phyloP scores from a whole-genome alignment of 257 asterid species.

The Thymus quinquecostatus region DNA sequence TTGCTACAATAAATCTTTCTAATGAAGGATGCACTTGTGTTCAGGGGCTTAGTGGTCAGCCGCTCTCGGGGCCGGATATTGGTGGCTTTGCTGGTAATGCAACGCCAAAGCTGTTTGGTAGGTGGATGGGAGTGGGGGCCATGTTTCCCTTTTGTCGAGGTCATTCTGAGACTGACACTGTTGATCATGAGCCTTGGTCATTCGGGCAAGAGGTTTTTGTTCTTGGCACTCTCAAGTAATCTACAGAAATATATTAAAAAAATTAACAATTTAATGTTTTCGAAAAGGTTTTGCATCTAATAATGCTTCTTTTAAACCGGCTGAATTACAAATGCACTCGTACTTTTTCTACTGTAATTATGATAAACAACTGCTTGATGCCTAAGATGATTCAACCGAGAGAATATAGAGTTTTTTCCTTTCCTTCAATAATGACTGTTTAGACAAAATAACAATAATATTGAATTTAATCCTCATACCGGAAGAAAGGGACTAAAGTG shows the following conservation, averaged over 20 bases:
- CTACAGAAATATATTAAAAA: background rate
- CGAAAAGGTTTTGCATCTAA: slow-evolving; percentile 1
- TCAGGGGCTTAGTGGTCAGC: slow-evolving; percentile 96
- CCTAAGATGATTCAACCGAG: background rate
- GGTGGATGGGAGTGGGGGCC: slow-evolving; percentile 98
- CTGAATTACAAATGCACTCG: background rate
- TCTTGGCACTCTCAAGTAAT: slow-evolving; percentile 8
- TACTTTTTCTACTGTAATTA: too few species aligned
- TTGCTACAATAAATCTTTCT: slow-evolving; percentile 14
- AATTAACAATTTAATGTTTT: slow-evolving; percentile 2
- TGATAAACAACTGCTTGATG: background rate
- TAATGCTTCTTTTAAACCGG: slow-evolving; percentile 1
- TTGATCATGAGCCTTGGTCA: slow-evolving; percentile 98
- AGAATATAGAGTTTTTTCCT: background rate
- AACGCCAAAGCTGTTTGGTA: slow-evolving; percentile 89
- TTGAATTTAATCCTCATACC: too few species aligned
- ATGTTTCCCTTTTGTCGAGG: slow-evolving; percentile 98
- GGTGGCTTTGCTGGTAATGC: slow-evolving; percentile 99
- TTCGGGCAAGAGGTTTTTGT: slow-evolving; percentile 88
- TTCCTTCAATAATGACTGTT: background rate
- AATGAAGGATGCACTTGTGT: slow-evolving; percentile 29
- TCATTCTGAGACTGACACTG: slow-evolving; percentile 80
- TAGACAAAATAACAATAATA: too few species aligned
- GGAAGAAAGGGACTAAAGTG: background rate
- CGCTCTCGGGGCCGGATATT: slow-evolving; percentile 94